These are phyloP conservation scores for Lecanicillium sp. DNA, from an alignment of 2,329 filamentous ascomycete species.

Conservation along the genomic window DNA sequence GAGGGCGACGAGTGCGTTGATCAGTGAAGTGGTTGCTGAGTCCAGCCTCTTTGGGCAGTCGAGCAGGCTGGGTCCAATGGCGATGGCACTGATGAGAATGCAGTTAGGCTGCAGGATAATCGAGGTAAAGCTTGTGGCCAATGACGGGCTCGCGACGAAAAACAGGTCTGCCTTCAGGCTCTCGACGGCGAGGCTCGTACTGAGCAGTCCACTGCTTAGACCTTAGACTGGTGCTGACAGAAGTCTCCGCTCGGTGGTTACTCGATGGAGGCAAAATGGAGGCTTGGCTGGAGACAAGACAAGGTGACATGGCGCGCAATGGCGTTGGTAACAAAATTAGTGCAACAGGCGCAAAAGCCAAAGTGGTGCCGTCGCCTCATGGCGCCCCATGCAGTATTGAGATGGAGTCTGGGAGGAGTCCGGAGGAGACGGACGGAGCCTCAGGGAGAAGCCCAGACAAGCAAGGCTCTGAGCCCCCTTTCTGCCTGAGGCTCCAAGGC, in stretches of 20 bases:
- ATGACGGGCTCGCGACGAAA: too few relatives aligned
- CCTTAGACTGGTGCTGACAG: slow-evolving; percentile 5
- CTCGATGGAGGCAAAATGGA: slow-evolving; percentile 10
- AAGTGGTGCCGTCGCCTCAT: slow-evolving; percentile 8
- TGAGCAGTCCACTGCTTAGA: too few relatives aligned
- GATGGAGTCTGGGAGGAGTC: background rate
- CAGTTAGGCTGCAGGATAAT: too few relatives aligned
- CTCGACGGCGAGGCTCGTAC: too few relatives aligned
- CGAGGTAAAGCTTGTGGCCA: too few relatives aligned
- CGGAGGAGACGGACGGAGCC: too few relatives aligned
- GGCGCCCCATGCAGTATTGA: background rate
- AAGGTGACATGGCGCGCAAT: too few relatives aligned
- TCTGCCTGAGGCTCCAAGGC: slow-evolving; percentile 25
- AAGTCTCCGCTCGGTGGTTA: background rate
- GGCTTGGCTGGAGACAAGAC: background rate
- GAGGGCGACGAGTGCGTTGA: background rate
- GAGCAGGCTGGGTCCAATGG: background rate
- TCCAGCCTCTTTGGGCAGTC: slow-evolving; percentile 6
- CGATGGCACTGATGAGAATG: background rate
- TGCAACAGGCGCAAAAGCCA: background rate
- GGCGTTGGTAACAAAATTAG: slow-evolving; percentile 5
- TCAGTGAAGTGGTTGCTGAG: background rate
- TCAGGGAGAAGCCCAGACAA: background rate
- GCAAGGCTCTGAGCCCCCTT: slow-evolving; percentile 14
- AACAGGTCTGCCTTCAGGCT: too few relatives aligned